Percentiles rank a stretch among this genome's conserved stretches.
Evolutionary conservation across 2,329 filamentous ascomycete species (phyloP).

Genomic region (Aspergillus sojae): DNA sequence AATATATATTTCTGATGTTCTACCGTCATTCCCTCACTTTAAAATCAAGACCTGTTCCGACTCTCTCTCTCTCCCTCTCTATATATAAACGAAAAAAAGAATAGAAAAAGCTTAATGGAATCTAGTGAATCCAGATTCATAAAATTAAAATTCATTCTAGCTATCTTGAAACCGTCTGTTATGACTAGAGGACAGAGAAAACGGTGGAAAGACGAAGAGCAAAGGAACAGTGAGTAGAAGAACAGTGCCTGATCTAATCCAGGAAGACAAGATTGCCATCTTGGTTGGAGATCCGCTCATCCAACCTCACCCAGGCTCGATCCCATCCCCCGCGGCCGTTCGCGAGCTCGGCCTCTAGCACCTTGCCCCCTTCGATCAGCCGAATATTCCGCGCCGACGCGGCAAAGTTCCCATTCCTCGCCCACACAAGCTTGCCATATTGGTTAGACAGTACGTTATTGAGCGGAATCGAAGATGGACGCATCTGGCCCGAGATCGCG

Average conservation of each 20-base stretch:
- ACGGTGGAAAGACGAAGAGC: neutral
- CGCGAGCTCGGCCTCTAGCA: constrained; percentile 39
- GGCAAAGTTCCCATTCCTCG: constrained; percentile 40
- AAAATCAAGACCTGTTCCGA: no score
- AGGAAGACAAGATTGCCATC: constrained; percentile 39
- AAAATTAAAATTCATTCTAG: neutral
- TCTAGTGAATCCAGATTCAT: no score
- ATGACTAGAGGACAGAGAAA: neutral
- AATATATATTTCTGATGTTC: no score
- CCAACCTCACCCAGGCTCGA: constrained; percentile 33
- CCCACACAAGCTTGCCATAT: constrained; percentile 40
- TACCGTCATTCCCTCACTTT: no score
- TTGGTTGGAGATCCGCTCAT: constrained; percentile 44
- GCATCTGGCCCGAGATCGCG: constrained; percentile 33
- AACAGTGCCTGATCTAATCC: constrained; percentile 7
- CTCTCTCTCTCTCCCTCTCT: no score
- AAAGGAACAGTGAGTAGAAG: neutral
- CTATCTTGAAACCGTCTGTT: neutral
- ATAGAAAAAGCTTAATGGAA: no score
- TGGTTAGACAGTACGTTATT: constrained; percentile 43
- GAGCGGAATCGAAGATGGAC: constrained; percentile 37
- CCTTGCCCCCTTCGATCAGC: constrained; percentile 34
- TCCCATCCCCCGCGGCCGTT: constrained; percentile 38
- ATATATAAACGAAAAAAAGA: no score
- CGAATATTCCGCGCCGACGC: constrained; percentile 33